phyloP scores from a whole-genome alignment of 2,329 filamentous ascomycete species.

The Aspergillus sp. region DNA sequence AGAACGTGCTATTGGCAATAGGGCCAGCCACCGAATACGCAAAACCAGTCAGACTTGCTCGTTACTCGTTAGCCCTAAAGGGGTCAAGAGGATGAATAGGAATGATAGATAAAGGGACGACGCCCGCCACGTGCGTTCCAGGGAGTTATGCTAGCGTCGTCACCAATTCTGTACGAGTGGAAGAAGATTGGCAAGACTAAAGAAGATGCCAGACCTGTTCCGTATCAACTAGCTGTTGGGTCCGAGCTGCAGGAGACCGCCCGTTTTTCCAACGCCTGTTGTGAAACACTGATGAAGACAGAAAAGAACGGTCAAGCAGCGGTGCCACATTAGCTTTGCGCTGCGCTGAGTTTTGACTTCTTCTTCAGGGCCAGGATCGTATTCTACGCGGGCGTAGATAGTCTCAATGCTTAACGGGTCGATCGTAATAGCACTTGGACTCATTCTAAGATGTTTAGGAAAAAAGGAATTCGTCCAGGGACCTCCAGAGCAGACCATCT shows the following conservation, averaged over 20 bases:
- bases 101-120: conserved; percentile 12
- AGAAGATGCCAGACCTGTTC: conserved; percentile 7
- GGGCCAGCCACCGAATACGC: conserved; percentile 18
- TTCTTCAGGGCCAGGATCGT: background rate
- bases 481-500: background rate
- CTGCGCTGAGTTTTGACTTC: background rate
- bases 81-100: background rate
- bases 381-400: background rate
- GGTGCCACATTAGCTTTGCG: conserved; percentile 1
- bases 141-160: background rate
- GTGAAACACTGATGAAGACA: conserved; percentile 28
- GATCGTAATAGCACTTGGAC: no score
- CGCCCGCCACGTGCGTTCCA: conserved; percentile 19
- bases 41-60: conserved; percentile 12
- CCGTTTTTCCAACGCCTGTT: conserved; percentile 34
- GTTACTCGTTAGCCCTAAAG: conserved; percentile 6
- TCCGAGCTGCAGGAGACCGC: conserved; percentile 31
- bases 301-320: conserved; percentile 10
- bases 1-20: conserved; percentile 15
- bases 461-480: background rate
- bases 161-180: background rate
- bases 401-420: background rate
- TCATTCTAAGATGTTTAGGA: background rate
- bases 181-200: background rate
- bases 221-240: conserved; percentile 14